phyloP scores from a whole-genome alignment of 176 grass and related monocot species.

The Phyllostachys edulis region DNA sequence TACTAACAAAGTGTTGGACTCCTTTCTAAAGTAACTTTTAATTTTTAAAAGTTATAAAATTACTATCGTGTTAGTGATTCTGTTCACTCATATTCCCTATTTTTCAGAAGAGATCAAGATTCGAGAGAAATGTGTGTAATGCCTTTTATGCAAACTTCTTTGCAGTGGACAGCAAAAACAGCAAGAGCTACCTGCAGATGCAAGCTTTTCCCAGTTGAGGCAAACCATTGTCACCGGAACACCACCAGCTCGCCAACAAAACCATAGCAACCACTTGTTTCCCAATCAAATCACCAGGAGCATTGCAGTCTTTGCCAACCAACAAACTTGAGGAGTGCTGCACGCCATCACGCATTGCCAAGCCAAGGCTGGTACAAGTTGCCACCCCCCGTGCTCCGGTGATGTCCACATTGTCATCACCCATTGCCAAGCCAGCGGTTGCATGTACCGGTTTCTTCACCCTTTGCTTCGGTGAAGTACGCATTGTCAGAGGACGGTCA shows the following conservation, averaged over 20 bases:
- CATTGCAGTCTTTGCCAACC: neutral
- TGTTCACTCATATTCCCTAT: too few relatives aligned
- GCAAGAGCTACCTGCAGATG: neutral
- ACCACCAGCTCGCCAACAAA: neutral
- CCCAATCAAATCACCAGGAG: neutral
- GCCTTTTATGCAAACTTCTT: too few relatives aligned
- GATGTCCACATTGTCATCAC: neutral
- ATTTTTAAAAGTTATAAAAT: too few relatives aligned
- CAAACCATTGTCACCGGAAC: neutral
- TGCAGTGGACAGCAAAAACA: constrained; percentile 1
- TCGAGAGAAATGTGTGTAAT: neutral
- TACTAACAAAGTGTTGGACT: neutral
- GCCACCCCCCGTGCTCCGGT: too few relatives aligned
- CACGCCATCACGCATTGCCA: neutral
- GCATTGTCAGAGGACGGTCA: neutral
- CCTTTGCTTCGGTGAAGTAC: neutral
- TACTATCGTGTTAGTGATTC: too few relatives aligned
- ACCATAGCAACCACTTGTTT: neutral
- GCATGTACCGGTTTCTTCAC: too few relatives aligned
- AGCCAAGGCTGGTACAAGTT: neutral
- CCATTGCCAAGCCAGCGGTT: neutral
- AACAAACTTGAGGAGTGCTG: neutral
- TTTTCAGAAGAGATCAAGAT: too few relatives aligned
- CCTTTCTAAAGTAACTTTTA: neutral
- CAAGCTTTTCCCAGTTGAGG: neutral